A percentile compares a stretch with the other conserved stretches of the same genome.
Conservation (phyloP, 805 yeast species). For the Hanseniaspora taiwanica region DNA sequence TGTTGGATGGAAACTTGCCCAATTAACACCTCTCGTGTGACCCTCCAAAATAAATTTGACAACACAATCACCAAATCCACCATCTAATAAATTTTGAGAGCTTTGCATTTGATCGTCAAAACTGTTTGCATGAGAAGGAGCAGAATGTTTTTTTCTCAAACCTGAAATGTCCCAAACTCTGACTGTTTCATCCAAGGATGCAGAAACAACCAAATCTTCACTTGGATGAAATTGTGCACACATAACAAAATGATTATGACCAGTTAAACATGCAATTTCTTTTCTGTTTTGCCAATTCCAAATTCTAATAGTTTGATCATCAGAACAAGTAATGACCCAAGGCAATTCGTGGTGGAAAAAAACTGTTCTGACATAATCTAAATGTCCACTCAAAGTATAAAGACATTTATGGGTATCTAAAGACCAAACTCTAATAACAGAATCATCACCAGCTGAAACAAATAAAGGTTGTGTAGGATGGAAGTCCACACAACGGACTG, state of each 20-base stretch:
- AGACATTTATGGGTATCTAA: conserved; percentile 80
- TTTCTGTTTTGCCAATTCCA: conserved; percentile 99
- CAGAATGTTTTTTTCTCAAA: conserved; percentile 87
- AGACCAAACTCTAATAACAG: conserved; percentile 92
- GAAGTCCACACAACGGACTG: conserved; percentile 88
- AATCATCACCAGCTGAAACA: conserved; percentile 96
- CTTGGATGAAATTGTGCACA: conserved; percentile 95
- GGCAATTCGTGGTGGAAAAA: conserved; percentile 93
- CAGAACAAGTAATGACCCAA: conserved; percentile 92
- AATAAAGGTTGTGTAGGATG: conserved; percentile 97
- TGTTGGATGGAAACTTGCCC: conserved; percentile 97
- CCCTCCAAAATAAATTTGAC: conserved; percentile 95
- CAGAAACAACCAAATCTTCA: conserved; percentile 88
- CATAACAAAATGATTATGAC: conserved; percentile 97
- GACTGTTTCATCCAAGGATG: conserved; percentile 95
- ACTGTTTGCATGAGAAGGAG: conserved; percentile 38
- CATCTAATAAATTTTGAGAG: conserved; percentile 70
- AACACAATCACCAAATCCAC: conserved; percentile 89
- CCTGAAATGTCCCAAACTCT: conserved; percentile 98
- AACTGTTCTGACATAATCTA: conserved; percentile 90
- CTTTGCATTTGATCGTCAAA: conserved; percentile 31
- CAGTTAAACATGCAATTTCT: conserved; percentile 92
- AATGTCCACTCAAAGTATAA: conserved; percentile 83
- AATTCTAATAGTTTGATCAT: conserved; percentile 95
- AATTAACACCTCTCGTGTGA: conserved; percentile 95